Conservation (phyloP, 202 grass and related monocot species). For the Bolboschoenoplectus hybrid region DNA sequence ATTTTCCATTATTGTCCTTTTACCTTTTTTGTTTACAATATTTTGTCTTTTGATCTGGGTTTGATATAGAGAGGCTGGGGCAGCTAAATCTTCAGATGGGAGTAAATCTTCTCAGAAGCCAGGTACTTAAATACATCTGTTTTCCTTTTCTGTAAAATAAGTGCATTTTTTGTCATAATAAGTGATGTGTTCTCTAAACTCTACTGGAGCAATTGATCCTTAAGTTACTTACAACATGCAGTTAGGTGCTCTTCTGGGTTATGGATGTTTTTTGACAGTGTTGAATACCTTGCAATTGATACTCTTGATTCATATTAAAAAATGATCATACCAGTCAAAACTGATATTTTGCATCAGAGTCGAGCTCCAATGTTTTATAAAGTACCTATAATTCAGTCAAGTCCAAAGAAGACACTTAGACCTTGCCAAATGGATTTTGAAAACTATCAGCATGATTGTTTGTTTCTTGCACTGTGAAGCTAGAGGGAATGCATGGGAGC, state of each 20-base stretch:
- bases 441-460: neutral
- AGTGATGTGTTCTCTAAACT: neutral
- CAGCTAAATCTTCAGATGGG: conserved; percentile 45
- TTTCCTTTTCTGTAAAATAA: conserved; percentile 14
- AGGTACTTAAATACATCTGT: conserved; percentile 39
- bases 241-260: neutral
- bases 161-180: neutral
- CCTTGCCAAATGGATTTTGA: neutral
- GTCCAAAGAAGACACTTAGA: neutral
- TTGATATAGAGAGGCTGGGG: conserved; percentile 41
- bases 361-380: neutral
- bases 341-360: neutral
- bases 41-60: conserved; percentile 34
- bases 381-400: neutral
- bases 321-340: neutral
- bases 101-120: conserved; percentile 56
- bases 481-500: neutral
- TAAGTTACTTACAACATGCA: neutral
- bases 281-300: neutral
- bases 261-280: neutral
- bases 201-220: neutral
- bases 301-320: neutral
- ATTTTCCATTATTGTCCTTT: conserved; percentile 3
- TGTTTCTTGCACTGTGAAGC: neutral
- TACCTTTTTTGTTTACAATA: conserved; percentile 5